Evolutionary conservation across 257 asterid species (phyloP).

Genomic region (Solanum pinnatisectum): DNA sequence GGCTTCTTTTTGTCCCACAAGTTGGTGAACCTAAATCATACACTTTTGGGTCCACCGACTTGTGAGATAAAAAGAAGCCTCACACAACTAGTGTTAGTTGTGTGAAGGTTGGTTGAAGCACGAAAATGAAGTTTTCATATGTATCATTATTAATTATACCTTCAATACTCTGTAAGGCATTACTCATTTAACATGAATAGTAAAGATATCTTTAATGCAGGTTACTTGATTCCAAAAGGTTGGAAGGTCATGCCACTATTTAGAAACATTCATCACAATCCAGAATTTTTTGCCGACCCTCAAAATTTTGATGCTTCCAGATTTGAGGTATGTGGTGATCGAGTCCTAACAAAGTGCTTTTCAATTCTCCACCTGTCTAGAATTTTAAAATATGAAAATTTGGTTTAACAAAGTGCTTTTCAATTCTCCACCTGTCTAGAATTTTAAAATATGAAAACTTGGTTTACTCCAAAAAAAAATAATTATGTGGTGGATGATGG

Average conservation of each 20-base stretch:
- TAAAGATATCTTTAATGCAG: constrained; percentile 20
- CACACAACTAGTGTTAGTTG: not conserved
- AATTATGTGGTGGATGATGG: constrained; percentile 15
- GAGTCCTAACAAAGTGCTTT: not conserved
- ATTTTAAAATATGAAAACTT: not conserved
- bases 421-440: constrained; percentile 13
- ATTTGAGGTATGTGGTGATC: constrained; percentile 48
- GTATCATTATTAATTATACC: not conserved
- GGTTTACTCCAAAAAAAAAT: not conserved
- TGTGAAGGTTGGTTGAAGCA: not conserved
- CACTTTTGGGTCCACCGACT: not conserved
- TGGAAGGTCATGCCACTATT: constrained; percentile 97
- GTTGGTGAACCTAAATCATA: not conserved
- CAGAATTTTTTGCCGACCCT: constrained; percentile 68
- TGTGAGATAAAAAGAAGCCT: not conserved
- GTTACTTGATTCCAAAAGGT: constrained; percentile 82
- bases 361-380: constrained; percentile 11
- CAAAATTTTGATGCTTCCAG: constrained; percentile 65
- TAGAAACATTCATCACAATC: constrained; percentile 88
- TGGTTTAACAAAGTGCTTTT: not conserved
- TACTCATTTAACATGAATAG: not conserved
- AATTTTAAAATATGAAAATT: not conserved
- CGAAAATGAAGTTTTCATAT: not conserved
- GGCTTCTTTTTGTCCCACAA: not conserved
- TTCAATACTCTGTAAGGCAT: not conserved